Base-by-base conservation (phyloP, 768 basidiomycete species). In the Suillus bovinus region DNA sequence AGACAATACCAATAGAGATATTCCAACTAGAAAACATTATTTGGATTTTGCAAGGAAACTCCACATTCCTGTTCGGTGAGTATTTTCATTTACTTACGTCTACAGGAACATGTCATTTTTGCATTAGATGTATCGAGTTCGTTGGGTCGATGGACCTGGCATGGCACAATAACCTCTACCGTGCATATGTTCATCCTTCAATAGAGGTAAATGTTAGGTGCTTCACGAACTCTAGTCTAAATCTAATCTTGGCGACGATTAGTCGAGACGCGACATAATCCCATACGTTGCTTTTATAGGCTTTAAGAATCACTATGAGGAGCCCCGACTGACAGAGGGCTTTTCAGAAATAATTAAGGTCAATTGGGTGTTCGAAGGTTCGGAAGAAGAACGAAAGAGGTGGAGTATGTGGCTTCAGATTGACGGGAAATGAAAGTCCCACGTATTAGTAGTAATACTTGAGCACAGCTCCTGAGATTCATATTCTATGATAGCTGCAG, bases 1-100 rank as follows among this genome's bases (percentile, higher is more conserved):
- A 94, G 95, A 98, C 71, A 97, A 96, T 71, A 97, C 96, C n/a
- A 96, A 96, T 73, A 85, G 93, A 13, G 84, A 94, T 67, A 69
- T 68, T 8, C 69, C 73, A 27, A 95, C 91, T 31, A 82, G 96
- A 55, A 84, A 85, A 63, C 73, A 79, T 52, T 98, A 96, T 70
- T 65, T 95, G 17, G 82, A 86, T 57, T 63, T 93, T 14, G 90
- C 91, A 24, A 82, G 79, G 70, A 82, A 81, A 59, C 67, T 80
- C 3, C 74, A 80, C 0, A 78, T 88, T 1, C 80, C 82, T 3
- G 78, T 85, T 4, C 82, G 94, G 90, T 87, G 67, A 29, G 64
- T 58, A 38, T 69, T 68, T 39, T 53, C 58, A 14, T 52, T 20
- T 31, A 5, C 17, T 59, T 38, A 11, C 36, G 24, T 7, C 36